A percentile compares a stretch with the other conserved stretches of the same genome.
These are phyloP conservation scores for Juglanconis sp. DNA, from an alignment of 2,329 filamentous ascomycete species.

Conservation along the genomic window DNA sequence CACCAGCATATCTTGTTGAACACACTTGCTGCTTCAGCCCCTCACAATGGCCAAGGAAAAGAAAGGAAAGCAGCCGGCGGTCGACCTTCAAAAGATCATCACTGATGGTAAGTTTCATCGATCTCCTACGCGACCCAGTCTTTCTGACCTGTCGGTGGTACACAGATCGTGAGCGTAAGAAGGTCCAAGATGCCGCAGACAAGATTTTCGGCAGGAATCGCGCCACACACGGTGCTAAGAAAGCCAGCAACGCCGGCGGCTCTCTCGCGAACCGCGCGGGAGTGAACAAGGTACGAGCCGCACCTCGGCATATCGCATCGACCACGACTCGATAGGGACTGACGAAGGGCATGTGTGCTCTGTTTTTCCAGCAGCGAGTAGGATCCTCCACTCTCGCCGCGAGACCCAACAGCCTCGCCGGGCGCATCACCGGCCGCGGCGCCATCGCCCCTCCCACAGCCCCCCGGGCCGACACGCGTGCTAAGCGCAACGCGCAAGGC, in stretches of 20 bases:
- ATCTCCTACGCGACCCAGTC: background rate
- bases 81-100: constrained; percentile 55
- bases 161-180: constrained; percentile 64
- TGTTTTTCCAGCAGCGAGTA: constrained; percentile 12
- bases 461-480: constrained; percentile 30
- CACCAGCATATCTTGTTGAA: background rate
- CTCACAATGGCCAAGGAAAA: constrained; percentile 22
- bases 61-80: constrained; percentile 33
- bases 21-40: background rate
- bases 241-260: constrained; percentile 42
- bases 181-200: constrained; percentile 68
- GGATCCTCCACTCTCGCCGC: constrained; percentile 27
- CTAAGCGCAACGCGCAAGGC: constrained; percentile 38
- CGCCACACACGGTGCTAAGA: constrained; percentile 49
- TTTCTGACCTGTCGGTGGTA: background rate
- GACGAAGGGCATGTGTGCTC: background rate
- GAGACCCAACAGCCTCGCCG: constrained; percentile 39
- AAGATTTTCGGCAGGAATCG: constrained; percentile 66
- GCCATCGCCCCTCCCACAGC: constrained; percentile 24
- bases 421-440: constrained; percentile 43
- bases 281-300: constrained; percentile 61
- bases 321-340: constrained; percentile 19
- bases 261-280: constrained; percentile 71
- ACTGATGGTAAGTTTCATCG: constrained; percentile 41
- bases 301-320: constrained; percentile 31